Evolutionary conservation across 345 rosid species (phyloP), one percentile per base, ranked within the genome.

Genomic region (Eutrema heterophyllum): DNA sequence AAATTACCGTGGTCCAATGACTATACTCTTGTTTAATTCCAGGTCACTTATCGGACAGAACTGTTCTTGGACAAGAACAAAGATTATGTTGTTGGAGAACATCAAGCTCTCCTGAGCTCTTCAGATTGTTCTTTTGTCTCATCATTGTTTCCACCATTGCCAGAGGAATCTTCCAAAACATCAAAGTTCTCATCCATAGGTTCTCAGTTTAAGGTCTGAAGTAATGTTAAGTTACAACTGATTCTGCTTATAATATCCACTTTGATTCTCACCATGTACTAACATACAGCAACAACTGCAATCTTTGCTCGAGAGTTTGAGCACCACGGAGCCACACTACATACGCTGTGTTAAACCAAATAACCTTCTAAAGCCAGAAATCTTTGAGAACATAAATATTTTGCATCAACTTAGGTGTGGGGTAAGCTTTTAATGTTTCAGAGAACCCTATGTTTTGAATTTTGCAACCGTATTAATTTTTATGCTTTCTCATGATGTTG

Each of bases 1-100:
- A 40, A 55, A 56, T 30, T 29, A 56, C 63, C 46, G 50, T 70
- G 32, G 43, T 70, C 27, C 21, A 63, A 29, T 77, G 80, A 76
- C 71, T 27, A 0, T 55, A 49, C 36, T 56, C 26, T 57, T 72
- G 56, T 39, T 66, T 65, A 29, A 32, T 79, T 78, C 59, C 77
- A 92, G 99, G 98, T 95, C 75, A 95, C 98, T 40, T 95, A 95
- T 81, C 99, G 92, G 87, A 92, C 99, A 27, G 97, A 92, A 70
- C 71, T 80, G 35, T 95, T 95, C 81, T 78, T 95, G 70, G 99
- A 95, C 80, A 95, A 95, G 83, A 95, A 92, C 85, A 95, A 92
- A 77, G 99, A 95, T 73, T 95, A 92, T 67, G 89, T 95, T 71
- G 88, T 95, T 84, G 85, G 94, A 63, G 99, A 95, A 82, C 98